A percentile compares a stretch with the other conserved stretches of the same genome.
Evolutionary conservation across 805 yeast genomes (phyloP).

Genomic region (Naumovozyma dairenensis): DNA sequence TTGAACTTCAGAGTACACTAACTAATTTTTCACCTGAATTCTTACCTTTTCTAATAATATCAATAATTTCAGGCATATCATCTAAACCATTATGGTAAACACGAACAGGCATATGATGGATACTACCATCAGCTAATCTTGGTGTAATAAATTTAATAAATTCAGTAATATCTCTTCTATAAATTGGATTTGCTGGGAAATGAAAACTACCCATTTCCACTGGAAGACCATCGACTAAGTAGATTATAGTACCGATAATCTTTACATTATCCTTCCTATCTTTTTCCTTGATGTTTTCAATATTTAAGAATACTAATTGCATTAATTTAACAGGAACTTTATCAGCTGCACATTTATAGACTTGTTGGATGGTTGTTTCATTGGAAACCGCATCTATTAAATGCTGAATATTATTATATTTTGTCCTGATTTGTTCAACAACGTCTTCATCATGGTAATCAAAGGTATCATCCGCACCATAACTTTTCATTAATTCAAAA

Average conservation of each 20-base stretch:
- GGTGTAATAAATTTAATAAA: conserved; percentile 23
- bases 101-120: conserved; percentile 27
- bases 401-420: conserved; percentile 23
- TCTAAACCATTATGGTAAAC: conserved; percentile 26
- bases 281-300: conserved; percentile 19
- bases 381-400: conserved; percentile 29
- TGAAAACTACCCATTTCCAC: conserved; percentile 20
- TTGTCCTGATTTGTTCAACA: conserved; percentile 31
- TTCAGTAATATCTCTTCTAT: conserved; percentile 16
- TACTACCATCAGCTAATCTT: conserved; percentile 15
- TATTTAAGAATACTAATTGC: conserved; percentile 23
- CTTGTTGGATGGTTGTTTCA: conserved; percentile 23
- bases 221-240: conserved; percentile 30
- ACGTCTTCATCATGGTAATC: conserved; percentile 41
- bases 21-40: conserved; percentile 26
- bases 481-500: conserved; percentile 29
- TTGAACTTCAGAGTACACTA: too few species aligned
- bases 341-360: conserved; percentile 30
- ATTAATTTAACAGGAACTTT: conserved; percentile 29
- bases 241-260: conserved; percentile 30
- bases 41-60: conserved; percentile 19
- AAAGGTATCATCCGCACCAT: conserved; percentile 43
- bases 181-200: conserved; percentile 19
- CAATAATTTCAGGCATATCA: conserved; percentile 19
- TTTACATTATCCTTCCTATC: conserved; percentile 28